Conservation (phyloP, 306 rosid genomes). For the Cyamopsis tetragonoloba region DNA sequence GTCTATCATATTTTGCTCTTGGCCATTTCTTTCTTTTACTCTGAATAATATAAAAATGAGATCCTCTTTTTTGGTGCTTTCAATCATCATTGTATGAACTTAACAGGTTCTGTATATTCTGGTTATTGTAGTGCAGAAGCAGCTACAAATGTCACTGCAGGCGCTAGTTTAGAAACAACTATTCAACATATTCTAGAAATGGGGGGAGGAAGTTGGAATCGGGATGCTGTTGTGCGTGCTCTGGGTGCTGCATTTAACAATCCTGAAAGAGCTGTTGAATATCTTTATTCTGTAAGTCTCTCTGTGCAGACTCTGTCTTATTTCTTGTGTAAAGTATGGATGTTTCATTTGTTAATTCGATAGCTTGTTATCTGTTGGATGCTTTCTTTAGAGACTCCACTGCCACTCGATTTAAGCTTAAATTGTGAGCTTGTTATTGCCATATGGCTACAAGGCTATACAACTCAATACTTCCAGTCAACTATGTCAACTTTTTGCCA, state of each 20-base stretch:
- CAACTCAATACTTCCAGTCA: conserved; percentile 8
- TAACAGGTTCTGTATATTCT: conserved; percentile 15
- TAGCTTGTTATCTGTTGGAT: conserved; percentile 10
- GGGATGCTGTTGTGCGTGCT: conserved; percentile 73
- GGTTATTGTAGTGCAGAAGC: conserved; percentile 56
- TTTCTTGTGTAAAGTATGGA: background rate
- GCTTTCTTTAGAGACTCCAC: background rate
- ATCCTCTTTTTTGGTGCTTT: background rate
- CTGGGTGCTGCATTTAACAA: conserved; percentile 84
- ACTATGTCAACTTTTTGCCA: background rate
- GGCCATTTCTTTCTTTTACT: background rate
- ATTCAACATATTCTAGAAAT: conserved; percentile 69
- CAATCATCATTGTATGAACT: background rate
- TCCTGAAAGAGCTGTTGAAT: conserved; percentile 88
- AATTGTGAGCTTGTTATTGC: background rate
- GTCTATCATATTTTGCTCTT: background rate
- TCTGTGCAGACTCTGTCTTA: background rate
- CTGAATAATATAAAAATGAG: background rate
- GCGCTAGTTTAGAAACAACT: conserved; percentile 55
- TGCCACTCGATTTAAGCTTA: background rate
- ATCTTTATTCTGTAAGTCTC: conserved; percentile 78
- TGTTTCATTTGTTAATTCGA: conserved; percentile 14
- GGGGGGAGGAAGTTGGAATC: conserved; percentile 93
- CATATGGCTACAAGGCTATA: background rate
- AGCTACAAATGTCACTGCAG: conserved; percentile 65